Percentiles rank a stretch among this genome's conserved stretches.
These are phyloP conservation scores for Yamadazyma sp. DNA, from an alignment of 805 yeast genomes.

Conservation along the genomic window DNA sequence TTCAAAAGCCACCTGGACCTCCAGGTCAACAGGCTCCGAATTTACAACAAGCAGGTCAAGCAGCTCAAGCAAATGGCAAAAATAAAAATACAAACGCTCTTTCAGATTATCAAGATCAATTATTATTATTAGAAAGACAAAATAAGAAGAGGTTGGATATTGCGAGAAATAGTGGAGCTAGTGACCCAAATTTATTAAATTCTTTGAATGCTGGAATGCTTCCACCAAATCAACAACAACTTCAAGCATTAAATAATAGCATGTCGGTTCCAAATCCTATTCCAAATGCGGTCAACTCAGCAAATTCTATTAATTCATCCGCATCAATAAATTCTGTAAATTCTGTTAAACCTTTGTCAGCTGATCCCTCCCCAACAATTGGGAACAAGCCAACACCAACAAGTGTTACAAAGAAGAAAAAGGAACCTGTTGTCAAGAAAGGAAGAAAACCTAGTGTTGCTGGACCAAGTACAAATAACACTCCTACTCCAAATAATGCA, in stretches of 20 bases:
- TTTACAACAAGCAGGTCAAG: too few species aligned
- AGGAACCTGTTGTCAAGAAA: slow-evolving; percentile 28
- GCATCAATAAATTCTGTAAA: too few species aligned
- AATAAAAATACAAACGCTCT: slow-evolving; percentile 51
- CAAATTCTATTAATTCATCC: too few species aligned
- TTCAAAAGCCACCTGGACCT: too few species aligned
- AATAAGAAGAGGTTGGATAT: slow-evolving; percentile 65
- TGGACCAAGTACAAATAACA: slow-evolving; percentile 10
- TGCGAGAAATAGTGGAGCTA: slow-evolving; percentile 37
- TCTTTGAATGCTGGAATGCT: slow-evolving; percentile 19
- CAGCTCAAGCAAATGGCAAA: slow-evolving; percentile 5
- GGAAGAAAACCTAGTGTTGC: slow-evolving; percentile 30
- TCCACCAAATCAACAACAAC: slow-evolving; percentile 22
- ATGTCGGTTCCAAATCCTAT: slow-evolving; percentile 5
- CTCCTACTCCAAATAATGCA: slow-evolving; percentile 16
- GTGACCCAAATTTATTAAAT: slow-evolving; percentile 14
- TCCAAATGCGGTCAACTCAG: slow-evolving; percentile 5
- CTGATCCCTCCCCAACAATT: slow-evolving; percentile 31
- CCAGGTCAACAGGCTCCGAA: too few species aligned
- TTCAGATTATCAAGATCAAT: slow-evolving; percentile 79
- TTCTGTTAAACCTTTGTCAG: too few species aligned
- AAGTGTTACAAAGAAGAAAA: slow-evolving; percentile 24
- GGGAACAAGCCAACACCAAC: slow-evolving; percentile 35
- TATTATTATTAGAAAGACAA: slow-evolving; percentile 71
- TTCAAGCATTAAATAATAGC: slow-evolving; percentile 8